A percentile compares a stretch with the other conserved stretches of the same genome.
phyloP scores from a whole-genome alignment of 352 stramenopile genomes.

The Phytophthora tentaculata region DNA sequence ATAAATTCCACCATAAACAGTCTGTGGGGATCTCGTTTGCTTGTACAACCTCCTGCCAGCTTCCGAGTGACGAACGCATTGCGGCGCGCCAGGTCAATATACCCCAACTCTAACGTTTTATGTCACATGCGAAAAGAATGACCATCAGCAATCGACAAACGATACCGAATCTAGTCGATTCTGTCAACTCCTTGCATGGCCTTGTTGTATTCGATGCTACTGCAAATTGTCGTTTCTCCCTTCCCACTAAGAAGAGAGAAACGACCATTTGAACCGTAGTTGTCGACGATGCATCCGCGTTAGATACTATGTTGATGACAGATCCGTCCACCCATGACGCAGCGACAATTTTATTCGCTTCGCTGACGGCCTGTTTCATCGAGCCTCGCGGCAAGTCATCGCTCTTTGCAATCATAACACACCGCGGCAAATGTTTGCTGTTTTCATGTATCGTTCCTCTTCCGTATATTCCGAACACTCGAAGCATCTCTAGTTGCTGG shows the following conservation, averaged over 20 bases:
- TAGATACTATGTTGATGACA: slow-evolving; percentile 3
- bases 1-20: slow-evolving; percentile 1
- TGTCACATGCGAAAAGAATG: background rate
- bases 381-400: background rate
- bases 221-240: background rate
- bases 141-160: background rate
- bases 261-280: background rate
- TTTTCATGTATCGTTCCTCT: background rate
- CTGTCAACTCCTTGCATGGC: background rate
- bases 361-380: background rate
- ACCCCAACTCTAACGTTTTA: background rate
- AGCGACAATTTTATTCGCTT: background rate
- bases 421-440: background rate
- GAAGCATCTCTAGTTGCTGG: background rate
- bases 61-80: background rate
- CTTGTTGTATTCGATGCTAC: slow-evolving; percentile 3
- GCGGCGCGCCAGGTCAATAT: background rate
- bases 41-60: background rate
- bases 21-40: background rate
- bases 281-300: background rate
- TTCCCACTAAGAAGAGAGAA: background rate
- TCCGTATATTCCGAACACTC: slow-evolving; percentile 3
- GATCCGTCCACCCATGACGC: slow-evolving; percentile 3
- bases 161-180: background rate
- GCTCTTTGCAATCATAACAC: slow-evolving; percentile 3